These are phyloP conservation scores for Sugiyamaella novakii DNA, from an alignment of 1,139 yeast genomes.

Conservation along the genomic window DNA sequence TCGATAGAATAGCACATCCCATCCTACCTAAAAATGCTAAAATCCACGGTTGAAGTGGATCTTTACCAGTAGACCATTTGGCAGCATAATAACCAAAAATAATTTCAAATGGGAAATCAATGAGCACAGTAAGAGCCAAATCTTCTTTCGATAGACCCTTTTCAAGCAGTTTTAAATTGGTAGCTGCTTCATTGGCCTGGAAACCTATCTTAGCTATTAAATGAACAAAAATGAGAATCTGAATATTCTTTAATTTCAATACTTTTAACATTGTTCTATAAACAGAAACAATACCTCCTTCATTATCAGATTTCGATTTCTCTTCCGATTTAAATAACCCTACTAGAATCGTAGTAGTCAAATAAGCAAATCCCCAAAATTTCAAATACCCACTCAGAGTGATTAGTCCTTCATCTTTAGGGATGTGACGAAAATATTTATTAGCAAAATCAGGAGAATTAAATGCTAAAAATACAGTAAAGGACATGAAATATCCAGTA, in stretches of 20 bases:
- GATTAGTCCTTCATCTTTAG: conserved; percentile 66
- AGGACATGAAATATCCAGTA: conserved; percentile 87
- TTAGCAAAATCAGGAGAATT: conserved; percentile 93
- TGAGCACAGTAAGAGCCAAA: conserved; percentile 84
- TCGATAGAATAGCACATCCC: conserved; percentile 73
- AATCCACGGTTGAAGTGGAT: conserved; percentile 84
- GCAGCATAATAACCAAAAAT: conserved; percentile 95
- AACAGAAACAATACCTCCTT: conserved; percentile 48
- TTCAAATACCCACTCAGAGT: conserved; percentile 72
- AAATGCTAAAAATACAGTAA: conserved; percentile 86
- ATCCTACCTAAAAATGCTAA: conserved; percentile 86
- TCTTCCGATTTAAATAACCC: conserved; percentile 50
- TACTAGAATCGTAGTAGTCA: conserved; percentile 66
- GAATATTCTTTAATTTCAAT: conserved; percentile 73
- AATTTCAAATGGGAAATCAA: conserved; percentile 95
- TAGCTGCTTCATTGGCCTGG: conserved; percentile 94
- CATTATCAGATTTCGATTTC: conserved; percentile 44
- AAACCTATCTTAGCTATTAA: conserved; percentile 86
- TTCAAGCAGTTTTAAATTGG: conserved; percentile 88
- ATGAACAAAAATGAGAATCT: conserved; percentile 71
- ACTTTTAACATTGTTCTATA: conserved; percentile 79
- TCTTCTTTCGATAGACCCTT: conserved; percentile 93
- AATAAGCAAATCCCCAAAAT: conserved; percentile 75
- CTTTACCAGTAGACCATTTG: conserved; percentile 80
- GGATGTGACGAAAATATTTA: conserved; percentile 66